phyloP scores from a whole-genome alignment of 306 rosid genomes.

The Prunus fruticosa region DNA sequence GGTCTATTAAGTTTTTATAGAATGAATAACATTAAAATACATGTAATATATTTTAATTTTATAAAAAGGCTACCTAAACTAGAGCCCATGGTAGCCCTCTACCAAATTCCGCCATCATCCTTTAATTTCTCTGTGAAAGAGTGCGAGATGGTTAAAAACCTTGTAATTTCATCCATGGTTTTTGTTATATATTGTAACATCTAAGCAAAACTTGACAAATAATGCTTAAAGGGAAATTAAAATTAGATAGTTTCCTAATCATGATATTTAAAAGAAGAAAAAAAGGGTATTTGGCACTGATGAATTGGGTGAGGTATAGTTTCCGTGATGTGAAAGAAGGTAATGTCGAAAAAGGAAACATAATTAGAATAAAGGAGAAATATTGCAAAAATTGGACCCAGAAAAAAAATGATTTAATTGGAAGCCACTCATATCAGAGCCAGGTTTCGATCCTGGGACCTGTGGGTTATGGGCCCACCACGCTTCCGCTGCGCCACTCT shows the following conservation, averaged over 20 bases:
- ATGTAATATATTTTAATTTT: too few relatives aligned
- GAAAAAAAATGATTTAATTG: neutral
- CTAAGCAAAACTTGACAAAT: neutral
- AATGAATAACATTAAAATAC: too few relatives aligned
- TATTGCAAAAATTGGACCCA: too few relatives aligned
- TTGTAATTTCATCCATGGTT: neutral
- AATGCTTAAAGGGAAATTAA: neutral
- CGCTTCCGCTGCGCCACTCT: slow-evolving; percentile 64
- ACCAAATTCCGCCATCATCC: too few relatives aligned
- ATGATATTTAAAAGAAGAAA: neutral
- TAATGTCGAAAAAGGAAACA: too few relatives aligned
- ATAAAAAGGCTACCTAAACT: too few relatives aligned
- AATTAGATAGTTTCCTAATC: neutral
- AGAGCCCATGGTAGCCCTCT: too few relatives aligned
- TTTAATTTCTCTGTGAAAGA: neutral
- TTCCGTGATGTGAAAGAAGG: too few relatives aligned
- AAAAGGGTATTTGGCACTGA: too few relatives aligned
- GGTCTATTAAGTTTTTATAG: too few relatives aligned
- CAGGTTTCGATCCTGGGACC: slow-evolving; percentile 60
- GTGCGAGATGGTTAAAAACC: neutral
- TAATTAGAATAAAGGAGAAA: too few relatives aligned
- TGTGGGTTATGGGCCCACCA: slow-evolving; percentile 62
- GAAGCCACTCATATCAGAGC: slow-evolving; percentile 44
- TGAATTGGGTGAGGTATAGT: neutral
- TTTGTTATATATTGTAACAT: neutral